Evolutionary conservation across 495 filamentous ascomycete genomes (phyloP), one percentile per base, ranked within the genome.

Genomic region (Penicillium crystallinum): DNA sequence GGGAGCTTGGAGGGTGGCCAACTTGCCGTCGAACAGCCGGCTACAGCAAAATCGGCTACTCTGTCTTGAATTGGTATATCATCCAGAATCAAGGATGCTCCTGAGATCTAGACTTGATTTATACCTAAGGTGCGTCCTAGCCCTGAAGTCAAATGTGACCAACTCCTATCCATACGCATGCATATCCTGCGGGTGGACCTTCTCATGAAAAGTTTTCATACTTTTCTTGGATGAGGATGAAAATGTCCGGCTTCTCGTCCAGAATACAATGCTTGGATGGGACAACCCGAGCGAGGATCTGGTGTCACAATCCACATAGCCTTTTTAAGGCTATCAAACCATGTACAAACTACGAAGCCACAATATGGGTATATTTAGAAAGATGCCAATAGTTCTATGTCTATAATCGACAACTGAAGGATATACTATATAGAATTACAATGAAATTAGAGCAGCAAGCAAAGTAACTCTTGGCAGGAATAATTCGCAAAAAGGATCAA

Each of bases 1-100:
- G 73, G 66, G 36, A 70, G 55, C 37, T 48, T 76, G 10, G 61
- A 70, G 39, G 55, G 47, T 21, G 49, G 36, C 4, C 40, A 38
- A 9, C 55, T 46, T 38, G 55, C 57, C 34, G 23, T 38, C 33
- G 4, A 18, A 19, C 17, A 25, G 6, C 18, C 37, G 31, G 18
- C 25, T 6, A 25, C 15, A 18, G 35, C 40, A 14, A 22, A 23
- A 7, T 19, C 27, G 4, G 19, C 18, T 31, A 15, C 31, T 18
- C 17, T 36, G 2, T 18, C 21, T 6, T 47, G 45, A 47, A 15
- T 17, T 1, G 29, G 12, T 9, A 12, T n/a, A n/a, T 23, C 8
- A 12, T 34, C 11, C 19, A 10, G 3, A 17, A 17, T n/a, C 2
- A 22, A 38, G 5, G 33, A 15, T n/a, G 23, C 21, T 14, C 21